Conservation (phyloP, 306 rosid species). For the Vigna reflexopilosa region DNA sequence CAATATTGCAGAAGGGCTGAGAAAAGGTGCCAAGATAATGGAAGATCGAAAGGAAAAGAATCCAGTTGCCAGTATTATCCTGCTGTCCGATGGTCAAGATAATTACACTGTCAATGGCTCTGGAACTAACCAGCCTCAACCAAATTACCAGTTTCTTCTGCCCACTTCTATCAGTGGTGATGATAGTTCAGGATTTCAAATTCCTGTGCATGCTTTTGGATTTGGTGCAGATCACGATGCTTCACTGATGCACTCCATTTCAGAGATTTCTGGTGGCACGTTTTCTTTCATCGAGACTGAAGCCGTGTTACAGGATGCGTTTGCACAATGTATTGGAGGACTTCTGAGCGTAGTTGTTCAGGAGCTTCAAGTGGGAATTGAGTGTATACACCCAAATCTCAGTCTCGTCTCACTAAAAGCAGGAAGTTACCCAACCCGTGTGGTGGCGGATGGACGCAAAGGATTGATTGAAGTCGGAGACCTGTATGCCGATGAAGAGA, state of each 20-base stretch:
- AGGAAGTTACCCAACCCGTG: constrained; percentile 81
- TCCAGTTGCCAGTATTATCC: constrained; percentile 85
- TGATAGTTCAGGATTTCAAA: constrained; percentile 75
- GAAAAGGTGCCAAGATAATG: constrained; percentile 93
- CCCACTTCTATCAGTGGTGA: constrained; percentile 72
- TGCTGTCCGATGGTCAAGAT: constrained; percentile 96
- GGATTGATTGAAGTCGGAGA: constrained; percentile 86
- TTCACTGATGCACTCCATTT: constrained; percentile 91
- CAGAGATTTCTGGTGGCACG: constrained; percentile 95
- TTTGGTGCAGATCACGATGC: constrained; percentile 97
- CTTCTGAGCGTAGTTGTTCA: constrained; percentile 91
- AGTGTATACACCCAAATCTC: constrained; percentile 64
- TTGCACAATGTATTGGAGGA: constrained; percentile 99
- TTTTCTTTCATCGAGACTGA: constrained; percentile 97
- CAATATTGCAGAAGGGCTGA: constrained; percentile 92
- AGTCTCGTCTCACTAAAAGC: constrained; percentile 72
- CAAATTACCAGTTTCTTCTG: constrained; percentile 82
- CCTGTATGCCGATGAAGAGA: constrained; percentile 95
- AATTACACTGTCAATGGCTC: constrained; percentile 78
- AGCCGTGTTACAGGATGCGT: constrained; percentile 92
- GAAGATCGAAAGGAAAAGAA: constrained; percentile 90
- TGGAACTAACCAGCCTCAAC: constrained; percentile 66
- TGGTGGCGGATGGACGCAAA: constrained; percentile 62
- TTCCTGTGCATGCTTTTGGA: constrained; percentile 96
- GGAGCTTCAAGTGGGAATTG: constrained; percentile 83